Conservation (phyloP, 73 alveolate species). For the Paramecium biaurelia region DNA sequence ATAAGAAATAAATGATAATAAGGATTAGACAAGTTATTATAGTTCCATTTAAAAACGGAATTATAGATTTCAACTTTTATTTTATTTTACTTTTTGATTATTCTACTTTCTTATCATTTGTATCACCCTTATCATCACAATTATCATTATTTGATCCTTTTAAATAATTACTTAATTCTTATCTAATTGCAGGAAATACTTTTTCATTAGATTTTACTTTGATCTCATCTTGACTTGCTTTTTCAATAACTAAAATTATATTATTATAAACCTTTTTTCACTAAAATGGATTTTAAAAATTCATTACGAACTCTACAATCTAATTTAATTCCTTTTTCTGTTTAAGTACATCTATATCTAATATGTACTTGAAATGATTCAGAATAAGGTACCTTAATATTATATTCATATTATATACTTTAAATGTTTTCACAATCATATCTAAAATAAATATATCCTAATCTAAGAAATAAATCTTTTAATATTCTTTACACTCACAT, state of each 20-base stretch:
- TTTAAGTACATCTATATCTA: not conserved
- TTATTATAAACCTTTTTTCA: not conserved
- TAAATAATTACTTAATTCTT: not conserved
- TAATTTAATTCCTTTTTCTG: not conserved
- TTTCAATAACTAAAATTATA: not conserved
- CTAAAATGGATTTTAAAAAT: not conserved
- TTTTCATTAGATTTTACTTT: not conserved
- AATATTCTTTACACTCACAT: constrained; percentile 9
- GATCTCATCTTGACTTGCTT: constrained; percentile 2
- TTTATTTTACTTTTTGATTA: not conserved
- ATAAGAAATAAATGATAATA: not conserved
- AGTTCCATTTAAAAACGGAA: not conserved
- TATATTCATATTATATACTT: not conserved
- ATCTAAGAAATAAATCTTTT: not conserved
- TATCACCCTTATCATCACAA: not conserved
- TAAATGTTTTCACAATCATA: not conserved
- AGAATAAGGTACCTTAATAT: not conserved
- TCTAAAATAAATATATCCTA: not conserved
- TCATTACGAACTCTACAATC: not conserved
- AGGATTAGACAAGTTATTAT: not conserved
- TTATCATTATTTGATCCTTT: not conserved
- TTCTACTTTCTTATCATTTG: not conserved
- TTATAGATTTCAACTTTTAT: not conserved
- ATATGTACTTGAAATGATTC: constrained; percentile 20
- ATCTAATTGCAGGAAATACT: not conserved